A percentile compares a stretch with the other conserved stretches of the same genome.
Conservation (phyloP, 371 early-diverging fungal species). For the Rhizomucor pusillus region DNA sequence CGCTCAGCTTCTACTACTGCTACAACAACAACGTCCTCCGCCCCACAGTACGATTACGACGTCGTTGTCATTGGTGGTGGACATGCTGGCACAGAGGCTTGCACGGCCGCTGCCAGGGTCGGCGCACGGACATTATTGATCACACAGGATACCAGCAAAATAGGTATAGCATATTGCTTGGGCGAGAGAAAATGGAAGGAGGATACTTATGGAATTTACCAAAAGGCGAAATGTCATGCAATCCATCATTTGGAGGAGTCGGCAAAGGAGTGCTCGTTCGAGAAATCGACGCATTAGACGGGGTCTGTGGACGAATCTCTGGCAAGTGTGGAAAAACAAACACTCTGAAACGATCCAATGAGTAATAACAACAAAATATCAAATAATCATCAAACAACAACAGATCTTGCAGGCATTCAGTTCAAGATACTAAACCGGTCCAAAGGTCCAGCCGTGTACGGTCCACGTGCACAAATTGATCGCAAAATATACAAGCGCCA, state of each 20-base stretch:
- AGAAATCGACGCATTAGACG: slow-evolving; percentile 86
- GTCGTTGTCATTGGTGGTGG: slow-evolving; percentile 86
- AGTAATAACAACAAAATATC: background rate
- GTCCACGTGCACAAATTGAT: slow-evolving; percentile 86
- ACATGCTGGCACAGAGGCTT: slow-evolving; percentile 86
- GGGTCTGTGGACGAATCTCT: slow-evolving; percentile 76
- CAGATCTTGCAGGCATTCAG: slow-evolving; percentile 82
- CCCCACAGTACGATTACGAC: slow-evolving; percentile 44
- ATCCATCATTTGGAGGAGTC: slow-evolving; percentile 87
- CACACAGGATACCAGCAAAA: slow-evolving; percentile 77
- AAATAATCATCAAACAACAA: background rate
- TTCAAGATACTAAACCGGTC: slow-evolving; percentile 84
- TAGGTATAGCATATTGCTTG: slow-evolving; percentile 40
- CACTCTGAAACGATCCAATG: background rate
- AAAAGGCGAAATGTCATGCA: slow-evolving; percentile 85
- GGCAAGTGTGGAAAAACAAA: slow-evolving; percentile 23
- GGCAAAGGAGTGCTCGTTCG: slow-evolving; percentile 82
- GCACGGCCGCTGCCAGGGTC: slow-evolving; percentile 79
- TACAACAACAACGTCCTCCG: too few species aligned
- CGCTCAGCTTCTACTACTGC: too few species aligned
- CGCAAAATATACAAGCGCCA: slow-evolving; percentile 75
- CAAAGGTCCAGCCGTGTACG: slow-evolving; percentile 86
- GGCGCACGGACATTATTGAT: slow-evolving; percentile 76
- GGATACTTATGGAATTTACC: background rate
- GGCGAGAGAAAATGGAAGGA: background rate